Conservation (phyloP, 176 grass and related monocot species). For the Hordeum vulgare region MorexV3_pseudomolecules_assembly NC_058524.1:97775840-97776339, state of each 20-base stretch:
- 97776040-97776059: slow-evolving; percentile 47
- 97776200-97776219: neutral
- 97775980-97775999: slow-evolving; percentile 39
- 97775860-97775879: slow-evolving; percentile 52
- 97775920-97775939: slow-evolving; percentile 15
- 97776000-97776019: neutral
- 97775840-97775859: slow-evolving; percentile 30
- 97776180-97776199: slow-evolving; percentile 7
- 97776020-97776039: slow-evolving; percentile 40
- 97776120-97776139: slow-evolving; percentile 17
- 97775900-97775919: slow-evolving; percentile 64
- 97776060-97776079: slow-evolving; percentile 65
- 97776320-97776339: slow-evolving; percentile 32
- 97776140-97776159: slow-evolving; percentile 32
- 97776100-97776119: slow-evolving; percentile 29
- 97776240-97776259: slow-evolving; percentile 22
- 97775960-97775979: slow-evolving; percentile 49
- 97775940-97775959: slow-evolving; percentile 9
- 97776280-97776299: slow-evolving; percentile 63
- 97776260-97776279: slow-evolving; percentile 47
- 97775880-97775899: slow-evolving; percentile 91
- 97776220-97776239: slow-evolving; percentile 35
- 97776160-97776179: slow-evolving; percentile 21
- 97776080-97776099: slow-evolving; percentile 51
- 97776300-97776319: slow-evolving; percentile 45